Conservation (phyloP, 2,329 filamentous ascomycete genomes). For the Bipolaris victoriae region DNA sequence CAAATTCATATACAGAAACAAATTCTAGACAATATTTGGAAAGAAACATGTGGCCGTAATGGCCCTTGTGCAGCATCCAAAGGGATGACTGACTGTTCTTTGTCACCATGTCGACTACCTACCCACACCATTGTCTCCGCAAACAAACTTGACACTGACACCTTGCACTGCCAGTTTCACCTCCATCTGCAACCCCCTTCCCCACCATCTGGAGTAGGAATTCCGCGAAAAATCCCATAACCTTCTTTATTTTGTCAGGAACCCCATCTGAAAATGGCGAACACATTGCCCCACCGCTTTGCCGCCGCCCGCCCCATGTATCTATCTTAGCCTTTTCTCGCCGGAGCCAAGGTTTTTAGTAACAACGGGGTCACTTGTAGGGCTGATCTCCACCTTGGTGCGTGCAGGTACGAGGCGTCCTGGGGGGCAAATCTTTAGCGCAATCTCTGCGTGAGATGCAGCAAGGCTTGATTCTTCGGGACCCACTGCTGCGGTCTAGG, state of each 20-base stretch:
- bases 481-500: constrained; percentile 22
- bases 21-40: constrained; percentile 66
- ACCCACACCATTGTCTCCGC: constrained; percentile 49
- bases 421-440: neutral
- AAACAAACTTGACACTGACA: constrained; percentile 57
- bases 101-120: too few relatives aligned
- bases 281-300: constrained; percentile 53
- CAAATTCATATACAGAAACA: constrained; percentile 61
- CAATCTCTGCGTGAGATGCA: too few relatives aligned
- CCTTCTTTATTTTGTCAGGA: too few relatives aligned
- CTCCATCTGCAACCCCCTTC: constrained; percentile 53
- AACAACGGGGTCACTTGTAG: constrained; percentile 20
- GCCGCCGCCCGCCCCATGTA: constrained; percentile 32
- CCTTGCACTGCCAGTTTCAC: constrained; percentile 53
- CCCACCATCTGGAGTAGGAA: too few relatives aligned
- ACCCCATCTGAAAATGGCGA: constrained; percentile 52
- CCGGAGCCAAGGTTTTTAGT: constrained; percentile 18
- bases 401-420: constrained; percentile 27
- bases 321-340: too few relatives aligned
- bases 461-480: too few relatives aligned
- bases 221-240: too few relatives aligned
- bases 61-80: too few relatives aligned
- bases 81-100: too few relatives aligned
- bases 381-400: constrained; percentile 26
- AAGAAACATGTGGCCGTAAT: too few relatives aligned